These are phyloP conservation scores for Panicum hallii DNA, from an alignment of 202 grass and related monocot genomes.

Conservation along the genomic window DNA sequence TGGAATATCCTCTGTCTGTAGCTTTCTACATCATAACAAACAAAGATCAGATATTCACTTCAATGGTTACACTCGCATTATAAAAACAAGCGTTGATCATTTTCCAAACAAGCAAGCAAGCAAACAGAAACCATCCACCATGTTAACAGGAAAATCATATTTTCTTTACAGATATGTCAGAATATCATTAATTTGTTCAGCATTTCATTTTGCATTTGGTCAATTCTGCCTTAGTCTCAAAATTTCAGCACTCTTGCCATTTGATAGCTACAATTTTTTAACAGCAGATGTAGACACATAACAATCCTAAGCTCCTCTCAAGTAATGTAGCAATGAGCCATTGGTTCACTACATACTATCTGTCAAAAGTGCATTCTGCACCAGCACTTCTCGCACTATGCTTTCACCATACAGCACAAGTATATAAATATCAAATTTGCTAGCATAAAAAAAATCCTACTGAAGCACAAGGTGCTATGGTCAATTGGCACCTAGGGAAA, in stretches of 20 bases:
- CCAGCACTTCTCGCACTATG: neutral
- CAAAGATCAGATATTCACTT: neutral
- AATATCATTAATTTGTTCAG: constrained; percentile 2
- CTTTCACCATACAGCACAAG: constrained; percentile 3
- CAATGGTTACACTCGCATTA: neutral
- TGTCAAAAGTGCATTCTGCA: neutral
- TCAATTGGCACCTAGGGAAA: neutral
- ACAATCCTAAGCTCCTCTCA: neutral
- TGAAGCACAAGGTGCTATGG: neutral
- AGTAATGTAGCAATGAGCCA: neutral
- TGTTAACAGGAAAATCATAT: too few relatives aligned
- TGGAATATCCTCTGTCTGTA: constrained; percentile 94
- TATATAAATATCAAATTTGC: neutral
- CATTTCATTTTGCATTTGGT: constrained; percentile 6
- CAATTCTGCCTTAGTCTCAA: neutral
- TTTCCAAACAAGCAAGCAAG: too few relatives aligned
- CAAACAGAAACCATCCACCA: too few relatives aligned
- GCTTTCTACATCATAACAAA: constrained; percentile 71
- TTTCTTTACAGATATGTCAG: neutral
- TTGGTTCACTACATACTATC: neutral
- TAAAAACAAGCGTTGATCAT: neutral
- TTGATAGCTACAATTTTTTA: neutral
- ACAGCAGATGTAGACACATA: neutral
- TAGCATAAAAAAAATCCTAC: neutral
- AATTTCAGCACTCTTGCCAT: neutral